phyloP scores from a whole-genome alignment of 2,329 filamentous ascomycete genomes.

The Coniochaeta sp. region DNA sequence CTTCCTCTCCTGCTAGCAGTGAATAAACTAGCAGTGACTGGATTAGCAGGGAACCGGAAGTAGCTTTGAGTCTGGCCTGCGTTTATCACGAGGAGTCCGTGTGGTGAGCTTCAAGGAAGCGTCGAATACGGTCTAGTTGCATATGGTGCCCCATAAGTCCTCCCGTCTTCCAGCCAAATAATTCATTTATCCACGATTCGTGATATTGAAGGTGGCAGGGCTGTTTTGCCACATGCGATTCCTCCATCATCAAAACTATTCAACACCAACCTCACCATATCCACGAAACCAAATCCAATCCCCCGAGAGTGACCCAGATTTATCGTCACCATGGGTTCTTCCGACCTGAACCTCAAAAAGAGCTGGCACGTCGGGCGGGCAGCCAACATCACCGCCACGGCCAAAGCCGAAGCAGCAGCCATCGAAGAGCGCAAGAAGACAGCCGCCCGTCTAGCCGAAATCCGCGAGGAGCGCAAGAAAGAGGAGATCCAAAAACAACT shows the following conservation, averaged over 20 bases:
- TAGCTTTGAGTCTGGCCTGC: too few species aligned
- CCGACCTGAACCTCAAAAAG: constrained; percentile 92
- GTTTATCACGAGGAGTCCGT: too few species aligned
- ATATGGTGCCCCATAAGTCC: too few species aligned
- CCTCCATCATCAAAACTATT: background rate
- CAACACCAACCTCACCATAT: background rate
- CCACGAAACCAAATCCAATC: background rate
- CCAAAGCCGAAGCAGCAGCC: constrained; percentile 79
- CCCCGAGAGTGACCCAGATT: background rate
- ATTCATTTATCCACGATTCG: constrained; percentile 1
- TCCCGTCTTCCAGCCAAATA: too few species aligned
- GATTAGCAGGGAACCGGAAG: too few species aligned
- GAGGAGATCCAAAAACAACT: constrained; percentile 88
- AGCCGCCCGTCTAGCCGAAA: constrained; percentile 84
- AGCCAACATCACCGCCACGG: constrained; percentile 62
- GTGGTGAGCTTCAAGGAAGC: too few species aligned
- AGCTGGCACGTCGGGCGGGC: constrained; percentile 89
- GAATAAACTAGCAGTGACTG: too few species aligned
- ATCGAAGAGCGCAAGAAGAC: constrained; percentile 92
- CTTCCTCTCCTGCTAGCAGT: background rate
- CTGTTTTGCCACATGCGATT: background rate
- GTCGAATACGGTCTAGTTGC: too few species aligned
- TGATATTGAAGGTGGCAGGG: background rate
- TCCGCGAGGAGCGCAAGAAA: constrained; percentile 86
- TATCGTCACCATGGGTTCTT: constrained; percentile 63